These are phyloP conservation scores for Metschnikowia similis DNA, from an alignment of 805 yeast species.

Conservation along the genomic window DNA sequence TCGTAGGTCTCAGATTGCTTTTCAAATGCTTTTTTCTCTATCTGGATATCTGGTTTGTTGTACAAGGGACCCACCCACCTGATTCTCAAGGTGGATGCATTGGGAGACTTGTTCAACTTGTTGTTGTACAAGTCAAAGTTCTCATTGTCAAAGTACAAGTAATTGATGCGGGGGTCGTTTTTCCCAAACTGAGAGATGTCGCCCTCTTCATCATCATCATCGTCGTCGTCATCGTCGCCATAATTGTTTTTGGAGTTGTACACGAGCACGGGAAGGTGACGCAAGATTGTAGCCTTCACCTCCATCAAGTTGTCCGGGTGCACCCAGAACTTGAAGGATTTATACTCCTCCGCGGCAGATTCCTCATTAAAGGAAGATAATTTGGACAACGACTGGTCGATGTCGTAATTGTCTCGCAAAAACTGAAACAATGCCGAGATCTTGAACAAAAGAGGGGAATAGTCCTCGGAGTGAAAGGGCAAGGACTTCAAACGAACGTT, in stretches of 20 bases:
- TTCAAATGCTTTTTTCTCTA: constrained; percentile 77
- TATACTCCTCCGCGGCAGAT: constrained; percentile 38
- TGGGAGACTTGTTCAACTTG: constrained; percentile 65
- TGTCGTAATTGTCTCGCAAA: constrained; percentile 65
- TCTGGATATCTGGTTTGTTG: constrained; percentile 70
- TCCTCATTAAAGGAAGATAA: constrained; percentile 46
- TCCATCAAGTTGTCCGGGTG: constrained; percentile 97
- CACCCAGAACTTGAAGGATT: constrained; percentile 86
- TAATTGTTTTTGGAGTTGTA: constrained; percentile 49
- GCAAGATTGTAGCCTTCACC: constrained; percentile 89
- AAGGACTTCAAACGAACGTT: constrained; percentile 81
- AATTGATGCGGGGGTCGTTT: constrained; percentile 68
- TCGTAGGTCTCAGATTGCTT: constrained; percentile 49
- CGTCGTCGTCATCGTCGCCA: constrained; percentile 52
- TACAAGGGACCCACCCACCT: constrained; percentile 86
- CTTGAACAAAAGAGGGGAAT: constrained; percentile 83
- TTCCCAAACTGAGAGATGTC: constrained; percentile 15
- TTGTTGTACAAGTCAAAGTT: constrained; percentile 82
- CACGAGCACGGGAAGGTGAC: constrained; percentile 88
- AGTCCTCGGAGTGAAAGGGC: constrained; percentile 93
- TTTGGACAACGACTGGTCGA: constrained; percentile 45
- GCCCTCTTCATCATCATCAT: constrained; percentile 34
- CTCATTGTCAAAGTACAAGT: constrained; percentile 82
- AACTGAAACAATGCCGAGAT: constrained; percentile 77
- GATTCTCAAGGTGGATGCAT: constrained; percentile 73